phyloP scores from a whole-genome alignment of 306 rosid genomes.

The Purshia tridentata region DNA sequence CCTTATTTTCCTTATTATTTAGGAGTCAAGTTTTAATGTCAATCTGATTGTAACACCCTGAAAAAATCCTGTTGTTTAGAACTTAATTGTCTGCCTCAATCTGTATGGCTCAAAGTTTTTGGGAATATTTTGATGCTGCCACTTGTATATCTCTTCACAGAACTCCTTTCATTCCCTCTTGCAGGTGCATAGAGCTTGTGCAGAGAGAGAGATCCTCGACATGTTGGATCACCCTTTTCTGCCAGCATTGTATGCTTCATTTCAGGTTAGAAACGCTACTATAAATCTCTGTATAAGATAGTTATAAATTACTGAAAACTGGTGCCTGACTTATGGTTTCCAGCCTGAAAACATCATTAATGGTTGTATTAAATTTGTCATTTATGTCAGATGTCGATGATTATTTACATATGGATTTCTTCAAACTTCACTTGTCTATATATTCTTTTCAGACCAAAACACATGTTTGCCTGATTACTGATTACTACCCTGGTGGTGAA shows the following conservation, averaged over 20 bases:
- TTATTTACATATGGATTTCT: not conserved
- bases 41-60: not conserved
- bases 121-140: not conserved
- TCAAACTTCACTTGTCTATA: not conserved
- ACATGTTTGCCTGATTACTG: slow-evolving; percentile 94
- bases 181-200: slow-evolving; percentile 98
- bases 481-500: slow-evolving; percentile 93
- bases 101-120: not conserved
- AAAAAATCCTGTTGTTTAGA: no score
- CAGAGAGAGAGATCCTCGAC: slow-evolving; percentile 96
- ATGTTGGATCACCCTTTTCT: slow-evolving; percentile 97
- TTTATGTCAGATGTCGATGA: not conserved
- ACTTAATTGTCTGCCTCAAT: no score
- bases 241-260: slow-evolving; percentile 92
- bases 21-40: not conserved
- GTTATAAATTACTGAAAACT: not conserved
- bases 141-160: slow-evolving; percentile 16
- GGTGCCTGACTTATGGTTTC: no score
- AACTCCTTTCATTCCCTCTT: slow-evolving; percentile 22
- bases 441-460: slow-evolving; percentile 75
- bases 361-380: not conserved
- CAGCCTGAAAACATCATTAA: not conserved
- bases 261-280: slow-evolving; percentile 64
- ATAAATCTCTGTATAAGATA: not conserved
- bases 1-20: not conserved